Evolutionary conservation across 73 alveolate species (phyloP).

Genomic region (Paramecium sexaurelia): DNA sequence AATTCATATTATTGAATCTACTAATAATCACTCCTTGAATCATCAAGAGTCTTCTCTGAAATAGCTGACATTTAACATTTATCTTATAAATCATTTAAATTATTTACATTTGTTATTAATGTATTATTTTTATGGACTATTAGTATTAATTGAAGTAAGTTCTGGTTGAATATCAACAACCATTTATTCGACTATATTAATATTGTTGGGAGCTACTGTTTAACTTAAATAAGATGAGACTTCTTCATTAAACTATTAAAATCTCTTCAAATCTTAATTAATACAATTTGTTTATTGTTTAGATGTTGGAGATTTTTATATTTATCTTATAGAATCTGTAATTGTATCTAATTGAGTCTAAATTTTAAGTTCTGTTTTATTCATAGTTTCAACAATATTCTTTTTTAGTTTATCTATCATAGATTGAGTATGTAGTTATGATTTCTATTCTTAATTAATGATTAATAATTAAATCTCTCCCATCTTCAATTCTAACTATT

Average conservation of each 20-base stretch:
- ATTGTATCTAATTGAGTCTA: background rate
- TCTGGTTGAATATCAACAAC: background rate
- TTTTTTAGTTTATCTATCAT: background rate
- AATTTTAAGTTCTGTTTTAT: background rate
- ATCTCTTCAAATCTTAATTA: background rate
- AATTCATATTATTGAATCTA: background rate
- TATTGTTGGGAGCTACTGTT: background rate
- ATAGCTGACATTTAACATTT: background rate
- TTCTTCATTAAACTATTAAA: slow-evolving; percentile 29
- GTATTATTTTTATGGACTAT: background rate
- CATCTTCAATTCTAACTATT: background rate
- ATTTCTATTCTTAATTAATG: background rate
- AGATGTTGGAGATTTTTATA: background rate
- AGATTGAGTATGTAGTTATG: background rate
- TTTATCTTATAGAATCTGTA: background rate
- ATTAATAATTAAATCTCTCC: background rate
- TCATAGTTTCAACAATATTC: background rate
- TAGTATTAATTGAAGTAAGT: background rate
- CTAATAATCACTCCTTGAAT: slow-evolving; percentile 17
- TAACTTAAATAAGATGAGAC: background rate
- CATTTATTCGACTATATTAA: background rate
- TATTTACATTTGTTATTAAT: background rate
- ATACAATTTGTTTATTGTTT: background rate
- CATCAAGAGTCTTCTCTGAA: slow-evolving; percentile 1
- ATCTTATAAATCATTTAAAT: background rate